Base-by-base conservation (phyloP, 2,329 filamentous ascomycete species). In the Colletotrichum scovillei region DNA sequence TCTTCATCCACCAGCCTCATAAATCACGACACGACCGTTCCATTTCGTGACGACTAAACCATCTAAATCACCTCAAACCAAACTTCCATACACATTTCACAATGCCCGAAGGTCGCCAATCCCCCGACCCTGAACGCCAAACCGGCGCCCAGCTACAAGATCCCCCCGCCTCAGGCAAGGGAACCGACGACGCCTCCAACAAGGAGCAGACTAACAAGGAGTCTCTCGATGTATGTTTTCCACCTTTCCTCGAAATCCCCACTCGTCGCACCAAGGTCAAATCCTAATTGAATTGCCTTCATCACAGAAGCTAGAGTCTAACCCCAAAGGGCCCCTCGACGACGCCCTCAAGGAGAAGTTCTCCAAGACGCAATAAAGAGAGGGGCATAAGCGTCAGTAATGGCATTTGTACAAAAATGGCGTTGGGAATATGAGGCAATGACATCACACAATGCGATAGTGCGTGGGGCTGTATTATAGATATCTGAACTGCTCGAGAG, bases 61-160 rank as follows among this genome's bases (percentile, higher is more conserved):
- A 35, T 35, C 28, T 12, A 11, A 11, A 11, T 12, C 32, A 35
- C 11, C 32, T 35, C 32, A 12, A 12, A 12, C 32, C 6, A 60
- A 62, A 35, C 11, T 35, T 7, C 9, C 32, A 49, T 26, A 42
- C 6, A 14, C 14, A 8, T 5, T 35, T 76, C 81, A 91, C 76
- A 79, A 94, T 95, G 93, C 92, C 93, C 79, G 83, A 89, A 83
- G 93, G 94, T 81, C 92, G 92, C 80, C 89, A 97, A 84, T 97
- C 95, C 38, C 95, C 95, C 75, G 85, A 91, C 65, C 93, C 94
- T 32, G 91, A 94, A 85, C 80, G 82, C 76, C 93, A 94, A 84
- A 85, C 87, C 49, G 92, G 89, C 73, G 83, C 86, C 68, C 94
- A 97, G 85, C 83, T 90, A 72, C 84, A 89, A 75, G 89, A 89